Evolutionary conservation across 148 eudicot species (phyloP), one percentile per base, ranked within the genome.

Genomic region (Hydrangea macrophylla): DNA sequence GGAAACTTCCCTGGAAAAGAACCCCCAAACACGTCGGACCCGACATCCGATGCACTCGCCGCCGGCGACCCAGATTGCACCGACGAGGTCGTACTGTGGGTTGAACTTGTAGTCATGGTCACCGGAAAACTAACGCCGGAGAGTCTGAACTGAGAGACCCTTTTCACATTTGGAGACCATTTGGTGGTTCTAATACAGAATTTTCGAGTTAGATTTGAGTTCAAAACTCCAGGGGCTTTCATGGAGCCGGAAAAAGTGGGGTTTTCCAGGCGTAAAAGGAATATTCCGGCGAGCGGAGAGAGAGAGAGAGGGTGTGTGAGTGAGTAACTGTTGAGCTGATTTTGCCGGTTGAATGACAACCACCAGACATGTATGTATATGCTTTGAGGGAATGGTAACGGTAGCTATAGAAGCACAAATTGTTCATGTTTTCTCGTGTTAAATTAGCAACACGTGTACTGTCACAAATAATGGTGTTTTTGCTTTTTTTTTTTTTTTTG

Each of bases 21-120:
- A 9, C 50, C 20, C 13, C 40, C 62, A 40, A 67, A 50, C 56
- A 53, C 27, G 12, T 35, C 73, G 33, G 71, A 59, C 37, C 11
- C 36, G 40, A 51, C 53, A 36, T 73, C 66, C 11, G 76, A 64
- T 17, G 64, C 60, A 58, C 37, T 48, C 56, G 56, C 62, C 37
- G 50, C 61, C 12, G 44, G 62, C 25, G 69, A 60, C n/a, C n/a
- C n/a, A 53, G 67, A n/a, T 17, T 50, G 23, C 31, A 13, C 25
- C 6, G 53, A 8, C 37, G 28, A 37, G 15, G 25, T 50, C 54
- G 13, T 55, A 36, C 9, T 20, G 13, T 35, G 60, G 0, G 59
- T 15, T 0, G 70, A 57, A 40, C 39, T 25, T 28, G 62, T 67
- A 25, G 53, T 32, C 51, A 36, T 23, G 22, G 60, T 33, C 12